phyloP scores from a whole-genome alignment of 805 yeast genomes.

The Pichia sporocuriosa region DNA sequence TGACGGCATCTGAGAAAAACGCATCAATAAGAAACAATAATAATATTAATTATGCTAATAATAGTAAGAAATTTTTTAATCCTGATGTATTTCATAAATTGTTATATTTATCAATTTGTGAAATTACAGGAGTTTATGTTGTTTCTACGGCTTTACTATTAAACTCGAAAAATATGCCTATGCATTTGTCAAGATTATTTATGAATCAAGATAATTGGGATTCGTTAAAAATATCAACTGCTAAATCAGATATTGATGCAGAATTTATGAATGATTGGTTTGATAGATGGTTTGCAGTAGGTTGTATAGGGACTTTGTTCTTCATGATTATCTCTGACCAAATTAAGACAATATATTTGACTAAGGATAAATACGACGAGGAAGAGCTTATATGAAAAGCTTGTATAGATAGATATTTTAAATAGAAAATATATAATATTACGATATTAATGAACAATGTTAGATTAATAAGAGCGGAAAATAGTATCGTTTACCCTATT shows the following conservation, averaged over 20 bases:
- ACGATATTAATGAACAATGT: too few species aligned
- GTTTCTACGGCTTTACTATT: slow-evolving; percentile 46
- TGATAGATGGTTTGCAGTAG: slow-evolving; percentile 42
- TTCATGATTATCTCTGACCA: slow-evolving; percentile 23
- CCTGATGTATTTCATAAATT: neutral
- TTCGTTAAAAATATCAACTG: neutral
- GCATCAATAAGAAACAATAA: too few species aligned
- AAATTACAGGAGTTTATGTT: slow-evolving; percentile 44
- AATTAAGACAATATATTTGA: neutral
- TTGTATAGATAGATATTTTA: neutral
- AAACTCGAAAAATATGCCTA: slow-evolving; percentile 40
- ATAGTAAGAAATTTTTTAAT: neutral
- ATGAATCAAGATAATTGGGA: slow-evolving; percentile 7
- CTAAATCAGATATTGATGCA: slow-evolving; percentile 14
- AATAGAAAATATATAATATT: too few species aligned
- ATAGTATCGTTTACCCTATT: too few species aligned
- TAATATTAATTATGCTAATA: too few species aligned
- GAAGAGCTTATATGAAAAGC: slow-evolving; percentile 18
- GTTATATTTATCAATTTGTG: slow-evolving; percentile 15
- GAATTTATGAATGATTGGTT: slow-evolving; percentile 46
- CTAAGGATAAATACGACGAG: slow-evolving; percentile 20
- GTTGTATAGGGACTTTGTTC: slow-evolving; percentile 32
- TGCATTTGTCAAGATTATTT: slow-evolving; percentile 33
- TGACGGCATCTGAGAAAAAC: too few species aligned
- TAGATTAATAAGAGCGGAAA: too few species aligned